Percentiles rank a stretch among this genome's conserved stretches.
phyloP scores from a whole-genome alignment of 768 basidiomycete species.

The Lactarius sanguifluus region DNA sequence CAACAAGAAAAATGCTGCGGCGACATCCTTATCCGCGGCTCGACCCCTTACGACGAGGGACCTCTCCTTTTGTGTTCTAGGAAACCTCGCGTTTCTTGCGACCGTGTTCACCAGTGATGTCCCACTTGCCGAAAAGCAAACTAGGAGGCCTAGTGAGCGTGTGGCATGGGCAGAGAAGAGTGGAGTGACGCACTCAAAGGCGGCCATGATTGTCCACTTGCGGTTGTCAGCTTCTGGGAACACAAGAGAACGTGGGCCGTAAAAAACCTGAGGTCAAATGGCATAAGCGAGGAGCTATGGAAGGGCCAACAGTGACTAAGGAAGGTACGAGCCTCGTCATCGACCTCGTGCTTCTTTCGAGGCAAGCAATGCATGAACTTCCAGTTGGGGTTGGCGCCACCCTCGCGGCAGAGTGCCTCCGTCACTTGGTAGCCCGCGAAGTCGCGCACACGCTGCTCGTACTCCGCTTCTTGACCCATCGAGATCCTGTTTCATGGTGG shows the following conservation, averaged over 20 bases:
- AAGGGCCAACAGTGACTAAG: not conserved
- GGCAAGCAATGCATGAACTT: constrained; percentile 97
- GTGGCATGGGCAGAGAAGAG: constrained; percentile 16
- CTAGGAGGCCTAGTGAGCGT: constrained; percentile 36
- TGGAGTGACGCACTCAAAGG: constrained; percentile 66
- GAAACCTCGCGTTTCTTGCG: constrained; percentile 13
- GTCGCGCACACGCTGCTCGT: constrained; percentile 77
- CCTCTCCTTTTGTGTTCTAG: not conserved
- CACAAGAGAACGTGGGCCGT: constrained; percentile 86
- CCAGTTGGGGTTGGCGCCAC: constrained; percentile 85
- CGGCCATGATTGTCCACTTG: constrained; percentile 94
- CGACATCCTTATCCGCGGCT: not conserved
- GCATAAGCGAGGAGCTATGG: constrained; percentile 10
- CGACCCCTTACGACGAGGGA: not conserved
- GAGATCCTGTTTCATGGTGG: constrained; percentile 68
- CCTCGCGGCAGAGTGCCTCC: constrained; percentile 75
- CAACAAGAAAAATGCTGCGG: not conserved
- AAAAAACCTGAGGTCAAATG: constrained; percentile 68
- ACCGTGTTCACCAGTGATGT: constrained; percentile 10
- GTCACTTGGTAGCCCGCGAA: constrained; percentile 96
- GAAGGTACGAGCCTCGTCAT: constrained; percentile 69
- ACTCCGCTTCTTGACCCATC: constrained; percentile 98
- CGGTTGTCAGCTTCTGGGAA: constrained; percentile 96
- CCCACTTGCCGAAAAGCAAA: constrained; percentile 39
- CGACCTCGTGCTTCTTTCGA: constrained; percentile 88